These are phyloP conservation scores for Iris pallida DNA, from an alignment of 116 monocot species.

Conservation along the genomic window DNA sequence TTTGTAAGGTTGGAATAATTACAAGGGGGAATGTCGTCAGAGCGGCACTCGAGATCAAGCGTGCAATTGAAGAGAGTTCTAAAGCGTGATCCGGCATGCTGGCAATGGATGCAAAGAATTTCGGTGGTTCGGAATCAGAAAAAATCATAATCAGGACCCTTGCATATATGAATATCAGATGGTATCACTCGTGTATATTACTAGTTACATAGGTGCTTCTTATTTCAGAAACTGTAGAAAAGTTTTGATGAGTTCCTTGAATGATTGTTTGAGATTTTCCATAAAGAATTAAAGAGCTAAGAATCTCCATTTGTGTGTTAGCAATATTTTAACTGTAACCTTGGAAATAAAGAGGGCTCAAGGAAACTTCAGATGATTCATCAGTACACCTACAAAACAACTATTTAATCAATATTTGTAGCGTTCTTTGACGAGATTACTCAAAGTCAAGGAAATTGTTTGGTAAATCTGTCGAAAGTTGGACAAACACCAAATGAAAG, in stretches of 20 bases:
- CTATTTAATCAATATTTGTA: too few relatives aligned
- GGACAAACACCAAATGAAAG: too few relatives aligned
- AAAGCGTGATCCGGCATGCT: not conserved
- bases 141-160: not conserved
- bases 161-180: not conserved
- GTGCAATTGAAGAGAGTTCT: constrained; percentile 9
- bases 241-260: constrained; percentile 5
- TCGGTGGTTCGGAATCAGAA: not conserved
- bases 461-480: too few relatives aligned
- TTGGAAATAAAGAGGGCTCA: too few relatives aligned
- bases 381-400: too few relatives aligned
- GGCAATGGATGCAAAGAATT: not conserved
- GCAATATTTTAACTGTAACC: too few relatives aligned
- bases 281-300: not conserved
- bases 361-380: too few relatives aligned
- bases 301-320: too few relatives aligned
- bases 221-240: not conserved
- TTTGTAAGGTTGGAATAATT: constrained; percentile 70
- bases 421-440: too few relatives aligned
- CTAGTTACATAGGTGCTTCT: not conserved
- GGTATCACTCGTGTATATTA: not conserved
- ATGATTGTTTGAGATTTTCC: not conserved
- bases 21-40: constrained; percentile 80
- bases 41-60: constrained; percentile 65
- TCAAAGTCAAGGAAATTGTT: too few relatives aligned